Evolutionary conservation across 306 rosid species (phyloP).

Genomic region (Dryas octopetala): DNA sequence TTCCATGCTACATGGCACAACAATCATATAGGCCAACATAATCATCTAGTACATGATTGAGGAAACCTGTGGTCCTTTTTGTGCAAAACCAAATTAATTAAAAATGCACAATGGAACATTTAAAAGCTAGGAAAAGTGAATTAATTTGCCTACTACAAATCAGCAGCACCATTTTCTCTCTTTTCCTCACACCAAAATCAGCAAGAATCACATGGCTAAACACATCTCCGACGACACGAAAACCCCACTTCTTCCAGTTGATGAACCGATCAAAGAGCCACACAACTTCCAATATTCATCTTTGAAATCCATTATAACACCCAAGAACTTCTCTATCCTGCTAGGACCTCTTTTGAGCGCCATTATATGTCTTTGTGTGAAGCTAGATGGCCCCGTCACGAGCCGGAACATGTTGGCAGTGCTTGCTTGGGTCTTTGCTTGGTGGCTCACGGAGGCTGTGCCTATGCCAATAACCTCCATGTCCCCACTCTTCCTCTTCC

Average conservation of each 20-base stretch:
- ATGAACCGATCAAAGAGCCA: slow-evolving; percentile 22
- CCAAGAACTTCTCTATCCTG: slow-evolving; percentile 38
- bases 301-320: slow-evolving; percentile 31
- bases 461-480: slow-evolving; percentile 81
- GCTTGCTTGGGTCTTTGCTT: slow-evolving; percentile 67
- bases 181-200: slow-evolving; percentile 1
- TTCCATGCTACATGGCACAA: not conserved
- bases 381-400: slow-evolving; percentile 37
- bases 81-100: not conserved
- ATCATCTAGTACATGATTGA: not conserved
- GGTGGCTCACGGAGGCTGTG: slow-evolving; percentile 86
- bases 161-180: too few relatives aligned
- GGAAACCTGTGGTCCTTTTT: not conserved
- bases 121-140: not conserved
- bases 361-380: slow-evolving; percentile 40
- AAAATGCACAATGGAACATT: not conserved
- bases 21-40: not conserved
- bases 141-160: not conserved
- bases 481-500: slow-evolving; percentile 80
- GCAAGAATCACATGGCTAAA: slow-evolving; percentile 7
- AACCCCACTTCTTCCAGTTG: slow-evolving; percentile 57
- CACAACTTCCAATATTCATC: not conserved
- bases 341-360: slow-evolving; percentile 62
- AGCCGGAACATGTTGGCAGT: slow-evolving; percentile 68
- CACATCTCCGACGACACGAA: slow-evolving; percentile 43